A percentile compares a stretch with the other conserved stretches of the same genome.
These are phyloP conservation scores for Cryptococcus sp. DNA, from an alignment of 1,284 basidiomycete genomes.

Conservation along the genomic window DNA sequence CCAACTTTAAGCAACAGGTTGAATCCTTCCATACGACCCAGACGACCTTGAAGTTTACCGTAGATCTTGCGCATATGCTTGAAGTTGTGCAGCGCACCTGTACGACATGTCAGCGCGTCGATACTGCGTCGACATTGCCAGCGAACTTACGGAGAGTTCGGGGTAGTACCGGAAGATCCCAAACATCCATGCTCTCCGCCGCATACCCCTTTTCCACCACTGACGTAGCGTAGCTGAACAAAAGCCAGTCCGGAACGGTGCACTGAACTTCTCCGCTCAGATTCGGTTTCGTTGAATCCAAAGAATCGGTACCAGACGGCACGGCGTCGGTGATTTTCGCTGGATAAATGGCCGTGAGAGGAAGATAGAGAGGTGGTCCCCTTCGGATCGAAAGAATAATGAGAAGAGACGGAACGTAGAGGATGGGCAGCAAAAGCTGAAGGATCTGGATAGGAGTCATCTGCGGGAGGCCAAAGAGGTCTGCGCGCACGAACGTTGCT, in stretches of 20 bases:
- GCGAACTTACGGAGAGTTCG: conserved; percentile 64
- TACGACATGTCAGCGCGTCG: too few relatives aligned
- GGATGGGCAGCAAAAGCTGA: conserved; percentile 50
- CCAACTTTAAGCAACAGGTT: conserved; percentile 50
- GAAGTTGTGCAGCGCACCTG: conserved; percentile 44
- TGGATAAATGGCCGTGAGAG: conserved; percentile 69
- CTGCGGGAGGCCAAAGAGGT: conserved; percentile 15
- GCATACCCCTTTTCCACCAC: conserved; percentile 78
- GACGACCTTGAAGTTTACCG: conserved; percentile 35
- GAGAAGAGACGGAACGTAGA: conserved; percentile 54
- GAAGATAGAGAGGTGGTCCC: conserved; percentile 73
- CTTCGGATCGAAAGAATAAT: conserved; percentile 63
- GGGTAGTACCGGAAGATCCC: conserved; percentile 77
- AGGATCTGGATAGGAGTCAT: conserved; percentile 24
- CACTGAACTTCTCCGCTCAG: conserved; percentile 52
- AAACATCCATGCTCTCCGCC: conserved; percentile 73
- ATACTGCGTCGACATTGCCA: too few relatives aligned
- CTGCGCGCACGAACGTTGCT: conserved; percentile 16
- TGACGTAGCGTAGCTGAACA: conserved; percentile 80
- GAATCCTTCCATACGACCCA: conserved; percentile 42
- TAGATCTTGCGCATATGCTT: conserved; percentile 40
- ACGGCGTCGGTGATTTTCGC: conserved; percentile 59
- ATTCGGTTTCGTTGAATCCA: conserved; percentile 43
- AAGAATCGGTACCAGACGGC: conserved; percentile 24
- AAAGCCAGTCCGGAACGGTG: conserved; percentile 63